These are phyloP conservation scores for Neofusicoccum ribis DNA, from an alignment of 2,329 filamentous ascomycete species.

Conservation along the genomic window DNA sequence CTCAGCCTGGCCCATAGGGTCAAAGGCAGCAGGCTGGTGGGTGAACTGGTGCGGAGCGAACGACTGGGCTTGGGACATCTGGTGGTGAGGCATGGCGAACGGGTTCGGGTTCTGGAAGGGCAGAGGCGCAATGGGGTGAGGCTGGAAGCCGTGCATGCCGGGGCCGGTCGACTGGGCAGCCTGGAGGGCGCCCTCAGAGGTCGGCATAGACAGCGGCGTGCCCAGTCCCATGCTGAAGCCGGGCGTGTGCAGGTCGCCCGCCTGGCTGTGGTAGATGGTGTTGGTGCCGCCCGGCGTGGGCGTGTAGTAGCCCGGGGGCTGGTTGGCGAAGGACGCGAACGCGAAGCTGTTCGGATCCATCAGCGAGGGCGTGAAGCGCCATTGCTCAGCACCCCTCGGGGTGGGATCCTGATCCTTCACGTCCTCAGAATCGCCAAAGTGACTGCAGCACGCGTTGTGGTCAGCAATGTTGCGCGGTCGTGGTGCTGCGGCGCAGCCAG, in stretches of 20 bases:
- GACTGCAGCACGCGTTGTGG: slow-evolving; percentile 32
- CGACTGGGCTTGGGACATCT: slow-evolving; percentile 44
- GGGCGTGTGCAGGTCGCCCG: slow-evolving; percentile 85
- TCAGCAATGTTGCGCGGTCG: neutral
- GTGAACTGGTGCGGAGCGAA: slow-evolving; percentile 80
- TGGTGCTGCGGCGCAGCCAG: neutral
- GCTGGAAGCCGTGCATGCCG: slow-evolving; percentile 65
- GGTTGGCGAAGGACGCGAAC: slow-evolving; percentile 77
- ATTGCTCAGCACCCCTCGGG: slow-evolving; percentile 75
- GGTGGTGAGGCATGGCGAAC: slow-evolving; percentile 59
- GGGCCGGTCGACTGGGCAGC: slow-evolving; percentile 53
- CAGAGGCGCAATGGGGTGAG: slow-evolving; percentile 37
- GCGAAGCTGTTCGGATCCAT: slow-evolving; percentile 82
- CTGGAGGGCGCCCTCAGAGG: slow-evolving; percentile 66
- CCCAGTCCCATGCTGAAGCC: slow-evolving; percentile 71
- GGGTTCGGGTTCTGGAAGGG: slow-evolving; percentile 67
- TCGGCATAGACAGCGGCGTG: slow-evolving; percentile 80
- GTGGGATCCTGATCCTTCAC: slow-evolving; percentile 81
- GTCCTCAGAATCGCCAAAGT: slow-evolving; percentile 49
- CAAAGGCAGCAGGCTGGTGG: slow-evolving; percentile 77
- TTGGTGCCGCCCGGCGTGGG: slow-evolving; percentile 80
- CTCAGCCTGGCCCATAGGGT: slow-evolving; percentile 72
- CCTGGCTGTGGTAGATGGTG: slow-evolving; percentile 78
- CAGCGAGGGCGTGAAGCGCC: slow-evolving; percentile 85
- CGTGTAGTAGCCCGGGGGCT: slow-evolving; percentile 81